Percentiles rank a stretch among this genome's conserved stretches.
Evolutionary conservation across 495 filamentous ascomycete genomes (phyloP).

Genomic region (Pyronema domesticum): DNA sequence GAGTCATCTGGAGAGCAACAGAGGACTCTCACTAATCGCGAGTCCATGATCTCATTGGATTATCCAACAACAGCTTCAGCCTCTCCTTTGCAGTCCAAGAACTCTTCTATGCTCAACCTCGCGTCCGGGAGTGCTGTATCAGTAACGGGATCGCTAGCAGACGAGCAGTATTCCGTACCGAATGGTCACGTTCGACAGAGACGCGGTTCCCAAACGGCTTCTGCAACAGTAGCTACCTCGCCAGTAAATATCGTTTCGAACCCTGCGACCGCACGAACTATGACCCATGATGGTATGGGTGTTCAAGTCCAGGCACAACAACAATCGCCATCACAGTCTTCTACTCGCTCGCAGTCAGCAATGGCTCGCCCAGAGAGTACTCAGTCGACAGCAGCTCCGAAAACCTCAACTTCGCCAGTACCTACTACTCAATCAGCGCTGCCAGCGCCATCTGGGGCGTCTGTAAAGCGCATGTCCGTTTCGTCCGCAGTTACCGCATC

Average conservation of each 20-base stretch:
- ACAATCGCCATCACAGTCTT: not conserved
- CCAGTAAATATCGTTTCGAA: conserved; percentile 23
- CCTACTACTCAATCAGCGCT: too few relatives aligned
- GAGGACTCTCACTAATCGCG: not conserved
- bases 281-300: conserved; percentile 20
- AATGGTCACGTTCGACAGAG: conserved; percentile 6
- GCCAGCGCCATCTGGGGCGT: conserved; percentile 3
- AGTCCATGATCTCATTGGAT: not conserved
- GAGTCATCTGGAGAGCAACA: not conserved
- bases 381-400: not conserved
- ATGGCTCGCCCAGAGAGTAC: not conserved
- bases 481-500: conserved; percentile 15
- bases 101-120: conserved; percentile 3
- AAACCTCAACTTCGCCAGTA: not conserved
- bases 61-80: not conserved
- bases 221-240: conserved; percentile 22
- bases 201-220: conserved; percentile 2
- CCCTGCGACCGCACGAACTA: conserved; percentile 19
- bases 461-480: conserved; percentile 19
- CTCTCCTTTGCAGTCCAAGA: not conserved
- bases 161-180: conserved; percentile 2
- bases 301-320: conserved; percentile 13
- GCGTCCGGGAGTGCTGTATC: conserved; percentile 3
- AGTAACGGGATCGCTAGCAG: conserved; percentile 3
- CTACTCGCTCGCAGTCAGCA: not conserved